Base-by-base conservation (phyloP, 2,329 filamentous ascomycete genomes). In the Beauveria brongniartii region DNA sequence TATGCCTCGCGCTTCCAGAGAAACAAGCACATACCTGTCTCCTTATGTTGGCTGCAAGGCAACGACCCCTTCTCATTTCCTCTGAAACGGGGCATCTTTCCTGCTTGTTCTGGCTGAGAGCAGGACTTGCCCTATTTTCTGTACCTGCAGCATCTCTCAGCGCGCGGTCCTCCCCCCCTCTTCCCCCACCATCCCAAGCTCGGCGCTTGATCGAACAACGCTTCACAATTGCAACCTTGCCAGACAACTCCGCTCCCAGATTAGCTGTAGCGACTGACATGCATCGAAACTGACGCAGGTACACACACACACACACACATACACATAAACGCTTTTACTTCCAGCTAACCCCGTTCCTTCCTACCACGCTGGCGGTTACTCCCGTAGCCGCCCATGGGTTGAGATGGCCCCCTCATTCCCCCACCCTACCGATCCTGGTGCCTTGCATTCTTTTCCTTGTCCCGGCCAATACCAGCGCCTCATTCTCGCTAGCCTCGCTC, bases 61-160 rank as follows among this genome's bases (percentile, higher is more conserved):
- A 26, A 22, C 3, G 37, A 26, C 55, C 55, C 61, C 55, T 62
- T 59, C 12, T 59, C 55, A 62, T 62, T 62, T 62, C 61, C 50
- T 20, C 10, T 12, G 6, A 40, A 22, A 14, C 18, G 37, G 10
- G 40, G 26, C 20, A 18, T 22, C 20, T 12, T n/a, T 16, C 1
- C 16, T 12, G 16, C 5, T 16, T 18, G 3, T 28, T 18, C 26
- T 24, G 18, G 54, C 24, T 56, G 12, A 14, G 37, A 24, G 24
- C n/a, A 24, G n/a, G 5, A 22, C 14, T 30, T 14, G 12, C 16
- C n/a, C 30, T 7, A 4, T 43, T 30, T 55, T 52, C 37, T 24
- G 50, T 30, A 34, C 10, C 30, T 34, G 22, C 40, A 28, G 41
- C 14, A 40, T 34, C 30, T 34, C 10, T 34, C 10, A 12, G 30